phyloP scores from a whole-genome alignment of 75 land plant species.

The Pinus taeda region DNA sequence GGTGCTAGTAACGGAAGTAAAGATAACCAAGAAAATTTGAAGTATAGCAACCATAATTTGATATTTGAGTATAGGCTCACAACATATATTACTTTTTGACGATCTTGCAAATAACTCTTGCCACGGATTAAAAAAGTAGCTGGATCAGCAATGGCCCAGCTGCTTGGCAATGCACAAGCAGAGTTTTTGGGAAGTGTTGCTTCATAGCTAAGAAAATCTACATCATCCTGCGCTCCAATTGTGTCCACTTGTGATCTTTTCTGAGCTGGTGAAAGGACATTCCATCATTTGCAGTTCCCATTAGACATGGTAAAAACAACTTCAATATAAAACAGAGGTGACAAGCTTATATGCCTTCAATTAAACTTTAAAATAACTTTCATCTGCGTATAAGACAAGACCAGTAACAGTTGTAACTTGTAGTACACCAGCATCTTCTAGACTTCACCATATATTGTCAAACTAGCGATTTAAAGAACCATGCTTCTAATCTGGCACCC shows the following conservation, averaged over 20 bases:
- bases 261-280: conserved; percentile 41
- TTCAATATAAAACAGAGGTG: not conserved
- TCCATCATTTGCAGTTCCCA: conserved; percentile 6
- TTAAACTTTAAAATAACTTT: too few relatives aligned
- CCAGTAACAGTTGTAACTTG: too few relatives aligned
- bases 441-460: too few relatives aligned
- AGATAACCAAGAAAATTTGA: not conserved
- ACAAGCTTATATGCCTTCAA: not conserved
- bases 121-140: conserved; percentile 82
- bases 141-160: conserved; percentile 69
- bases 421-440: too few relatives aligned
- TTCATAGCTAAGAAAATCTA: conserved; percentile 40
- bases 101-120: conserved; percentile 61
- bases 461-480: not conserved
- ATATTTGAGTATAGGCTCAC: not conserved
- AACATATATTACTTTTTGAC: conserved; percentile 53
- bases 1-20: not conserved
- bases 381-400: too few relatives aligned
- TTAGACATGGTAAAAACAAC: not conserved
- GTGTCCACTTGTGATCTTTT: conserved; percentile 46
- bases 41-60: not conserved
- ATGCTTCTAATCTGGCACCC: not conserved
- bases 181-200: conserved; percentile 64
- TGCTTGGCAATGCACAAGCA: conserved; percentile 31
- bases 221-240: conserved; percentile 34